Evolutionary conservation across 176 grass and related monocot genomes (phyloP), one percentile per base, ranked within the genome.

Genomic region (Lolium rigidum): DNA sequence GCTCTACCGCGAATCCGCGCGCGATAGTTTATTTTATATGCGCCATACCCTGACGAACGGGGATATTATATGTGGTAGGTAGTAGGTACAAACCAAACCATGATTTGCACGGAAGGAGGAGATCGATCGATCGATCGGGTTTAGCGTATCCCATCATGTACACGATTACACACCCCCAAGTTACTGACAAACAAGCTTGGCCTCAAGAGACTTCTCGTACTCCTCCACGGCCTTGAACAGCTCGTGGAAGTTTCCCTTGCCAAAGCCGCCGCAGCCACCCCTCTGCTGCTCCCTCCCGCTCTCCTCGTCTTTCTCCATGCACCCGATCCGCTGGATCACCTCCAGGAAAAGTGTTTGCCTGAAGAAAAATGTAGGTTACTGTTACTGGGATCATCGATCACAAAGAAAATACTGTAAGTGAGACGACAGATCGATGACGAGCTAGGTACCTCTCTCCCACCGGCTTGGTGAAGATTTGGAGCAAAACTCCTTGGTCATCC

Each of bases 291-390:
- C 96, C 54, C 43, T 82, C 5, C 88, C 93, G 18, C 79, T 81
- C 26, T 94, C 51, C 21, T 92, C 51, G 1, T 94, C 90, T 80
- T 98, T 98, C 82, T 92, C 84, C 96, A 95, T 83, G 90, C 93
- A 98, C 9, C 96, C 93, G 12, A 98, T 85, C 82, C 93, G 93
- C 77, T 98, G 93, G 44, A 98, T 98, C 70, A 98, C 95, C 86
- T 98, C 96, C 79, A 98, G 52, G 80, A 98, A 98, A n/a, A 98
- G 82, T 10, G 93, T 98, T 76, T 92, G 93, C 82, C 96, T 94
- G 80, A 28, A 20, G 4, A 49, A 0, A 49, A 2, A 49, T 49
- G 2, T 2, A 49, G 44, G 6, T 47, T 47, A 9, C 7, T 9
- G 2, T 31, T 9, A 9, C 2, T 31, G 28, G 28, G 28, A 8